Evolutionary conservation across 2,329 filamentous ascomycete species (phyloP).

Genomic region (Nannizziopsis barbatae): DNA sequence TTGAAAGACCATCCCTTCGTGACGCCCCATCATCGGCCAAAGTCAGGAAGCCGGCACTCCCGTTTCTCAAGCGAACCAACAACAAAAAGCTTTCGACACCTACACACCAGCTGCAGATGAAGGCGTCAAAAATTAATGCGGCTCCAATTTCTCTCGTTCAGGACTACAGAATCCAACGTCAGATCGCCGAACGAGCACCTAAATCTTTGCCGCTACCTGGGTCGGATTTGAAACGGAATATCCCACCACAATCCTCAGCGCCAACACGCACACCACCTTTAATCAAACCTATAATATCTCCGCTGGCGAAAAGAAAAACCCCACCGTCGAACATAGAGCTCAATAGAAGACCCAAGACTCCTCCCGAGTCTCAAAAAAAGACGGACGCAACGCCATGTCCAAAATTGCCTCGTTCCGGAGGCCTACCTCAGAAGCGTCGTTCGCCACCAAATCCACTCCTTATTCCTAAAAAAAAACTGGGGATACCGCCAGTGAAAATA

Average conservation of each 20-base stretch:
- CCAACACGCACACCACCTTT: background rate
- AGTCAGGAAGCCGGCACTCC: slow-evolving; percentile 26
- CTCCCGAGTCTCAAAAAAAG: no score
- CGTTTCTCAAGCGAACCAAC: slow-evolving; percentile 24
- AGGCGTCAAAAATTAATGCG: slow-evolving; percentile 28
- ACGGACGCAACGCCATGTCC: no score
- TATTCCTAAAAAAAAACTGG: slow-evolving; percentile 3
- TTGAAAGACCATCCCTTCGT: slow-evolving; percentile 18
- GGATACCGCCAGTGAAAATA: background rate
- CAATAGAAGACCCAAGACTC: no score
- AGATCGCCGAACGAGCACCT: background rate
- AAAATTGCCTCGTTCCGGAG: no score
- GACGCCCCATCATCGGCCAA: slow-evolving; percentile 14
- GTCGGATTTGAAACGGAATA: background rate
- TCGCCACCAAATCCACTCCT: slow-evolving; percentile 6
- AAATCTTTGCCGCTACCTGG: background rate
- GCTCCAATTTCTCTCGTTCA: slow-evolving; percentile 35
- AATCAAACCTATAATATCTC: background rate
- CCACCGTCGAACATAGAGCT: background rate
- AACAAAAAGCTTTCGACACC: slow-evolving; percentile 30
- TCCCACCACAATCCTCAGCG: background rate
- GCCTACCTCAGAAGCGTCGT: slow-evolving; percentile 1
- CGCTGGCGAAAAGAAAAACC: background rate
- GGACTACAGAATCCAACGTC: slow-evolving; percentile 23
- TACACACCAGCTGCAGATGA: slow-evolving; percentile 32